Conservation (phyloP, 345 rosid species). For the Salix purpurea region DNA sequence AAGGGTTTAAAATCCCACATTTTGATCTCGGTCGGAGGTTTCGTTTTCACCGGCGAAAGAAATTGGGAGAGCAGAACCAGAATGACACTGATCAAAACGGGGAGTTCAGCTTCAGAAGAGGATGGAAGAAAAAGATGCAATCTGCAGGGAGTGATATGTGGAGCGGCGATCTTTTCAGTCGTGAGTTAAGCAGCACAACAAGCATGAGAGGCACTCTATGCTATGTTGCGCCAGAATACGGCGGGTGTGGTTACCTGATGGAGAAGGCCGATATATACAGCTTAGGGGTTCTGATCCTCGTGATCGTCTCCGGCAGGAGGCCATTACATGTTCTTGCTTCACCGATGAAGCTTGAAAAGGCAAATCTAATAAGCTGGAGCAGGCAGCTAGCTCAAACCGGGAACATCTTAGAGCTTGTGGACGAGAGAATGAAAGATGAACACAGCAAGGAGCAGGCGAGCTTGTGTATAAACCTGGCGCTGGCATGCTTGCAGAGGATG, state of each 20-base stretch:
- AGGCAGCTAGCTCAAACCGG: conserved; percentile 87
- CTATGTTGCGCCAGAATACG: conserved; percentile 90
- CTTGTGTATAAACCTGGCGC: conserved; percentile 81
- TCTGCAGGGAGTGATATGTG: conserved; percentile 84
- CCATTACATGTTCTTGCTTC: conserved; percentile 89
- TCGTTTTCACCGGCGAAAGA: conserved; percentile 39
- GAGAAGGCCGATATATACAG: conserved; percentile 98
- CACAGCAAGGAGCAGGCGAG: conserved; percentile 74
- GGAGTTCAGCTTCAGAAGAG: conserved; percentile 91
- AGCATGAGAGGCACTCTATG: conserved; percentile 99
- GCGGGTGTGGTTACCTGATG: conserved; percentile 80
- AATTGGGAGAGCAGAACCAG: conserved; percentile 35
- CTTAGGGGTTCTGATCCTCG: conserved; percentile 86
- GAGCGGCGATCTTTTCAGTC: conserved; percentile 93
- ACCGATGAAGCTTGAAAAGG: conserved; percentile 95
- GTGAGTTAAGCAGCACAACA: conserved; percentile 96
- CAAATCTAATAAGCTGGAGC: conserved; percentile 92
- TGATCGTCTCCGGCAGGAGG: conserved; percentile 88
- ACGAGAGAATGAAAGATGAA: conserved; percentile 70
- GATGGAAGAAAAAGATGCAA: conserved; percentile 54
- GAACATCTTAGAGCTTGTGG: conserved; percentile 77
- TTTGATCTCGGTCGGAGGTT: conserved; percentile 44
- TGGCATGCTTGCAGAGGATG: conserved; percentile 75
- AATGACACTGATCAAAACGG: conserved; percentile 46
- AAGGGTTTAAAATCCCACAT: conserved; percentile 51